Base-by-base conservation (phyloP, 345 rosid species). In the Hypericum androsaemum region DNA sequence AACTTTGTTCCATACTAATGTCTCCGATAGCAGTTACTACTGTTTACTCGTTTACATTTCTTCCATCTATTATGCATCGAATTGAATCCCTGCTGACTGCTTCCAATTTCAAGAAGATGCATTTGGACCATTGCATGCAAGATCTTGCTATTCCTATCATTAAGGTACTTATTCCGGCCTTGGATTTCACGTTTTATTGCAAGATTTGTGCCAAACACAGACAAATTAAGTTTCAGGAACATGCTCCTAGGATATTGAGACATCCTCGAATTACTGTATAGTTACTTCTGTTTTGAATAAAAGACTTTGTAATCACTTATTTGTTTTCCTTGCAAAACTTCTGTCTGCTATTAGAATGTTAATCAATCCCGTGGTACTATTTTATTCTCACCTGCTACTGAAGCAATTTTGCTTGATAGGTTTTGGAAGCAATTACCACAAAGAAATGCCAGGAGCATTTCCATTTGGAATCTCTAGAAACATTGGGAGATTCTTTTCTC, bases 401-500 rank as follows among this genome's bases (percentile, higher is more conserved):
- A 50, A 36, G 13, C 37, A 57, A 53, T 51, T 52, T 14, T 64
- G 13, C 12, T 14, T 66, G 47, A 58, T 64, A 85, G 96, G 72
- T 88, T 58, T 70, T 92, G 59, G 98, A 92, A 73, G 95, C 98
- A 53, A 75, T 88, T 37, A 92, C 98, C 2, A 71, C 97, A 0
- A 92, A 83, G 47, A 71, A 70, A 38, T 92, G 98, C 67, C 84
- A 71, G 53, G 97, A 92, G 64, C 65, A 65, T 43, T 88, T 81
- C 51, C 78, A 85, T 73, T 67, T 92, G 69, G 95, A 92, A 67
- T 83, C 94, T 40, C 68, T 92, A 14, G 97, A 83, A 76, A 83
- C 96, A 36, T 88, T 92, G 12, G 98, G 98, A 2, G 98, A 92
- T 63, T 85, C 97, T 45, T 88, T 92, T 60, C 78, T 92, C 6